A percentile compares a stretch with the other conserved stretches of the same genome.
Conservation (phyloP, 495 filamentous ascomycete species). For the Stereocaulon alpinum region DNA sequence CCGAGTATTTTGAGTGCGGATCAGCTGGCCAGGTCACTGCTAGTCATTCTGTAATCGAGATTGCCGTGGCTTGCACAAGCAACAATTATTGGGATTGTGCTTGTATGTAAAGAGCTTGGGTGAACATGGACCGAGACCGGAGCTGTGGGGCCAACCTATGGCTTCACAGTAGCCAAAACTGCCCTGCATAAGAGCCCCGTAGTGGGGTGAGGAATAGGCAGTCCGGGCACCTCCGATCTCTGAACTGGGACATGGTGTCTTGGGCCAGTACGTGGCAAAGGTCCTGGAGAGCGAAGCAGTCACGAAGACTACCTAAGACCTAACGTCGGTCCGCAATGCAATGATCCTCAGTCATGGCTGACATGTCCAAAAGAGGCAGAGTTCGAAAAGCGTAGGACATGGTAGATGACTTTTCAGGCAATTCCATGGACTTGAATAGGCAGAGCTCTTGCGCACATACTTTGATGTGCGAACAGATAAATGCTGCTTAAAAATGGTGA, state of each 20-base stretch:
- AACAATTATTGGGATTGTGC: not conserved
- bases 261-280: too few relatives aligned
- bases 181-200: not conserved
- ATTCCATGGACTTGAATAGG: not conserved
- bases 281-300: too few relatives aligned
- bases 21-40: not conserved
- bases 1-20: not conserved
- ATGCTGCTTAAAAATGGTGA: not conserved
- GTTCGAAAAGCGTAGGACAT: not conserved
- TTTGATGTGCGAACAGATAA: not conserved
- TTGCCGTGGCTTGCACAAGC: conserved; percentile 1
- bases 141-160: conserved; percentile 1
- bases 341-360: too few relatives aligned
- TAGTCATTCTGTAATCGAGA: not conserved
- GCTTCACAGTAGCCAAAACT: not conserved
- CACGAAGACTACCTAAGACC: too few relatives aligned
- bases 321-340: too few relatives aligned
- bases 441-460: not conserved
- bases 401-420: not conserved
- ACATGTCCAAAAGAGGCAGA: too few relatives aligned
- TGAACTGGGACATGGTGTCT: too few relatives aligned
- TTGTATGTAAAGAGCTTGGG: not conserved
- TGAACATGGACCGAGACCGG: not conserved
- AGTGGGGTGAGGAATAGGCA: too few relatives aligned
- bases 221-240: too few relatives aligned